phyloP scores from a whole-genome alignment of 1,139 yeast genomes.

The Magnusiomyces magnusii region DNA sequence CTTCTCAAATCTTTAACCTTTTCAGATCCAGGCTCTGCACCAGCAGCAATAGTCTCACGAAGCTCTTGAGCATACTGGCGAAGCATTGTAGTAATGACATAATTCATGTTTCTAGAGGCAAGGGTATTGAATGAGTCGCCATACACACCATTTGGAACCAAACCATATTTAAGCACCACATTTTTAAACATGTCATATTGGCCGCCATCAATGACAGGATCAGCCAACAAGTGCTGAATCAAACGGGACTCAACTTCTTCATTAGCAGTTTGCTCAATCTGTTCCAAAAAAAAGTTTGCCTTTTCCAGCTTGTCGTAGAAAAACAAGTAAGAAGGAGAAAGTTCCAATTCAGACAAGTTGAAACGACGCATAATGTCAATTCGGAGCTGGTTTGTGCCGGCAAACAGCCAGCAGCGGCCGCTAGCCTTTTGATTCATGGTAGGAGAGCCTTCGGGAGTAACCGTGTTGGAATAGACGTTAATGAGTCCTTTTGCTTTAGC shows the following conservation, averaged over 20 bases:
- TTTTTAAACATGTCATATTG: conserved; percentile 79
- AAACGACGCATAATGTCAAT: conserved; percentile 53
- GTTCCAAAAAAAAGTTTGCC: conserved; percentile 69
- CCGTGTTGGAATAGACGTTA: conserved; percentile 50
- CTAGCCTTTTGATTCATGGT: conserved; percentile 64
- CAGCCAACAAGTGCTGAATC: conserved; percentile 51
- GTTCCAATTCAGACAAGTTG: conserved; percentile 51
- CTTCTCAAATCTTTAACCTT: conserved; percentile 36
- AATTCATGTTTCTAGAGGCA: conserved; percentile 49
- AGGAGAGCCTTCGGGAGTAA: conserved; percentile 61
- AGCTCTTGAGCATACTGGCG: conserved; percentile 68
- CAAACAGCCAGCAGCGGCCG: conserved; percentile 87
- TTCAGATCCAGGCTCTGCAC: conserved; percentile 29
- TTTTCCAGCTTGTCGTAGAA: conserved; percentile 71
- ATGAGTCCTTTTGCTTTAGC: conserved; percentile 34
- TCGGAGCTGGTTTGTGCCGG: conserved; percentile 66
- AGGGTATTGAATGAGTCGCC: conserved; percentile 68
- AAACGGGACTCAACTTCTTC: conserved; percentile 62
- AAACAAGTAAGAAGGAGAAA: conserved; percentile 65
- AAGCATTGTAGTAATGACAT: conserved; percentile 54
- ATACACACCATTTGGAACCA: conserved; percentile 62
- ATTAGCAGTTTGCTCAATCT: conserved; percentile 53
- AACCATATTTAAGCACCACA: conserved; percentile 66
- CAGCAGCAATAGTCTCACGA: conserved; percentile 39
- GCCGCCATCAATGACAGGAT: conserved; percentile 75